Conservation (phyloP, 495 filamentous ascomycete genomes). For the Xylaria bambusicola region DNA sequence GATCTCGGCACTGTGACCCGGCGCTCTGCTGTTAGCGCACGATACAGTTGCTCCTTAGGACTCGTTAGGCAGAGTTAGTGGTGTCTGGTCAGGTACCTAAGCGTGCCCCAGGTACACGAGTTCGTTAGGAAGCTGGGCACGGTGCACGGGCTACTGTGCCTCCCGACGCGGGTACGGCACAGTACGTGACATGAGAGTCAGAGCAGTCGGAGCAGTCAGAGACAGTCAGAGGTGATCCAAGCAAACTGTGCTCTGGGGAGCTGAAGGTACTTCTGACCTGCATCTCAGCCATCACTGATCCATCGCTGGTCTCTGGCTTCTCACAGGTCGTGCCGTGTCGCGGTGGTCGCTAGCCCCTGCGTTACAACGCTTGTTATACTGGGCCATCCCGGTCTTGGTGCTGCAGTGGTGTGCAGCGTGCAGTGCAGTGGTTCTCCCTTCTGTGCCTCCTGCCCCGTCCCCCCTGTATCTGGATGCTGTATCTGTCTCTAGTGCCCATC, state of each 20-base stretch:
- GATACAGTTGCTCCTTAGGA: too few relatives aligned
- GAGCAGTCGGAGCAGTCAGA: too few relatives aligned
- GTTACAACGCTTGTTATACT: conserved; percentile 18
- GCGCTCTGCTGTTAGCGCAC: neutral
- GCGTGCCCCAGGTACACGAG: too few relatives aligned
- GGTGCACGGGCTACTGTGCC: neutral
- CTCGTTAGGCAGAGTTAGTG: too few relatives aligned
- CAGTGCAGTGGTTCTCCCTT: conserved; percentile 15
- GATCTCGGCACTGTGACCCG: conserved; percentile 13
- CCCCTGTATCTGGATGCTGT: too few relatives aligned
- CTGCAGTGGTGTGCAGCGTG: conserved; percentile 25
- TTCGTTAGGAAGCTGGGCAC: neutral
- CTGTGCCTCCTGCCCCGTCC: too few relatives aligned
- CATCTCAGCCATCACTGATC: conserved; percentile 15
- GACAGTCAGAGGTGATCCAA: too few relatives aligned
- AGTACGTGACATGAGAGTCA: neutral
- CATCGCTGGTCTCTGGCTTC: conserved; percentile 14
- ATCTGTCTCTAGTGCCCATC: conserved; percentile 7
- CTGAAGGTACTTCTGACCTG: conserved; percentile 20
- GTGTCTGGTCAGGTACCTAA: too few relatives aligned
- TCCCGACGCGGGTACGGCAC: neutral
- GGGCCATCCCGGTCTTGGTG: conserved; percentile 35
- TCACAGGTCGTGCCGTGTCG: conserved; percentile 22
- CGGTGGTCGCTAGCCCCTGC: conserved; percentile 17
- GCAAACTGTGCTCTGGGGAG: neutral